These are phyloP conservation scores for Carnegiea gigantea DNA, from an alignment of 179 eudicot species.

Conservation along the genomic window DNA sequence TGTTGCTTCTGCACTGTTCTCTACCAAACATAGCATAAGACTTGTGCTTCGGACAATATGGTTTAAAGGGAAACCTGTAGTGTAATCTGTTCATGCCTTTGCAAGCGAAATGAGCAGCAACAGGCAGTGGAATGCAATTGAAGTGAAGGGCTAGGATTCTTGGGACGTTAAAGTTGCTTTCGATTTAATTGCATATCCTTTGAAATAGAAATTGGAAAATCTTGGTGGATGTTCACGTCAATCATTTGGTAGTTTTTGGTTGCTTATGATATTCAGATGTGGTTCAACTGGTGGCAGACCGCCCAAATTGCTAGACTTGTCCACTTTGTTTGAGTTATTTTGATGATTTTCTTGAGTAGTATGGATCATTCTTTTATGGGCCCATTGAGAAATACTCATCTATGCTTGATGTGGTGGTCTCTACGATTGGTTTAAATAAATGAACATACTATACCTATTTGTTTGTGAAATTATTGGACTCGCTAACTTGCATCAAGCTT, in stretches of 20 bases:
- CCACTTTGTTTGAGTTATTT: not conserved
- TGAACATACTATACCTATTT: not conserved
- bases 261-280: not conserved
- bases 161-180: not conserved
- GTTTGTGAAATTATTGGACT: not conserved
- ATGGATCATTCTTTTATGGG: not conserved
- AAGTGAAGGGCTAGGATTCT: not conserved
- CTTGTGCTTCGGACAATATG: not conserved
- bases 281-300: not conserved
- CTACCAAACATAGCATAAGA: not conserved
- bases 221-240: not conserved
- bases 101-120: not conserved
- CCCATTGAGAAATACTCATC: not conserved
- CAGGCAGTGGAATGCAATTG: not conserved
- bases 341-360: not conserved
- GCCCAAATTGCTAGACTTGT: not conserved
- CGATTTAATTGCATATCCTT: not conserved
- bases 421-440: not conserved
- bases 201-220: not conserved
- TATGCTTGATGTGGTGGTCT: not conserved
- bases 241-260: not conserved
- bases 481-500: not conserved
- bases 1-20: not conserved
- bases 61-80: not conserved
- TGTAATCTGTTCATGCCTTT: too few relatives aligned